phyloP scores from a whole-genome alignment of 2,329 filamentous ascomycete species.

The Pestalotiopsis sp. region DNA sequence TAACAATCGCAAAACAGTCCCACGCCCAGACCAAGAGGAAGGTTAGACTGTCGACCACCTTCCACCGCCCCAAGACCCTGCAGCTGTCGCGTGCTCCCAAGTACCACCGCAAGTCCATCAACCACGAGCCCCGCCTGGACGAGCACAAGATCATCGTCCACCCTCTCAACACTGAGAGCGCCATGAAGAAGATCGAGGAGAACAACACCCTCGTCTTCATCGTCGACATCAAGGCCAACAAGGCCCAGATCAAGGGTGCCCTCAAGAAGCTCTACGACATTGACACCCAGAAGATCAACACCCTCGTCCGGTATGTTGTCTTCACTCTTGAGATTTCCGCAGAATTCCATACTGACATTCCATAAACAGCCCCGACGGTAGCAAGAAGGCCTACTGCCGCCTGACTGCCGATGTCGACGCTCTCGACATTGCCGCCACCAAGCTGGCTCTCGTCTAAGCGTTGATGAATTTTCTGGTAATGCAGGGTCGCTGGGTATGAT shows the following conservation, averaged over 20 bases:
- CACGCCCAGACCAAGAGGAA: conserved; percentile 83
- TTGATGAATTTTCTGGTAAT: conserved; percentile 16
- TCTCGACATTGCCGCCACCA: conserved; percentile 98
- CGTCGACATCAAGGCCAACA: conserved; percentile 96
- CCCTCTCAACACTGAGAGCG: conserved; percentile 98
- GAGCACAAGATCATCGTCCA: conserved; percentile 97
- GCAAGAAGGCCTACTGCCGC: conserved; percentile 98
- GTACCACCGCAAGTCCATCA: conserved; percentile 94
- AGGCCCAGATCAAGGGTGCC: conserved; percentile 97
- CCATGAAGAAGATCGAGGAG: conserved; percentile 99
- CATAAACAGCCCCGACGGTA: conserved; percentile 75
- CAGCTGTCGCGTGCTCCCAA: conserved; percentile 87
- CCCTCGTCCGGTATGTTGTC: conserved; percentile 79
- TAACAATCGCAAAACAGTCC: conserved; percentile 33
- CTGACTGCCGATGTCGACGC: conserved; percentile 96
- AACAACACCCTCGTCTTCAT: conserved; percentile 99
- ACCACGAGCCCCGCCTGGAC: conserved; percentile 87
- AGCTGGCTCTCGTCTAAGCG: conserved; percentile 93
- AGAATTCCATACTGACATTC: not conserved
- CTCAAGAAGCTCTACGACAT: conserved; percentile 99
- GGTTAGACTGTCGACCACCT: conserved; percentile 88
- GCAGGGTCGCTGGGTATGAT: conserved; percentile 13
- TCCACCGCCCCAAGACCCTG: conserved; percentile 98
- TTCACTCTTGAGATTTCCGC: not conserved
- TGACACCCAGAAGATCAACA: conserved; percentile 98